Evolutionary conservation across 2,329 filamentous ascomycete species (phyloP), one percentile per base, ranked within the genome.

Genomic region (Meredithiella fracta): DNA sequence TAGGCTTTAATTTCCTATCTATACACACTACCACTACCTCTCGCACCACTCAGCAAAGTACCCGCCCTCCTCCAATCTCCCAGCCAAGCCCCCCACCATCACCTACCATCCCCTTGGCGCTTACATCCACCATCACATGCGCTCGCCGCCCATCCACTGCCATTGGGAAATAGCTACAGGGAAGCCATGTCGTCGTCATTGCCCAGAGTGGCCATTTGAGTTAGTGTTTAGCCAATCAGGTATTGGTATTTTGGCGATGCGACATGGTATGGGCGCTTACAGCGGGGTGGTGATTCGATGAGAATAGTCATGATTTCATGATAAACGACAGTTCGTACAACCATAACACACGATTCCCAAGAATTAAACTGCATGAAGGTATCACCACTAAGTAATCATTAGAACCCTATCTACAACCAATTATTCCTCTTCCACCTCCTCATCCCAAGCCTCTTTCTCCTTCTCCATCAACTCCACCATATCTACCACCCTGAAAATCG

Each of bases 361-460:
- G n/a, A n/a, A n/a, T n/a, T n/a, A n/a, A n/a, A n/a, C n/a, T n/a
- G n/a, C n/a, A n/a, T n/a, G n/a, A n/a, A n/a, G n/a, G n/a, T n/a
- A n/a, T n/a, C n/a, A n/a, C n/a, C n/a, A n/a, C n/a, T n/a, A n/a
- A n/a, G n/a, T 34, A 34, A 5, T 34, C 29, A 34, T 34, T 34
- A 34, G 29, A 34, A 11, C 11, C 11, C 29, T 34, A 5, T 34
- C 29, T 34, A 34, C 11, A 34, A 34, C 5, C 29, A 34, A 34
- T 34, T 34, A 34, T 60, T 69, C 76, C 60, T 82, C 85, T 60
- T 89, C 85, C 59, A 82, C 82, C 62, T 86, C 86, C 62, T 86
- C 85, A 62, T 87, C 86, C 83, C 86, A 91, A 34, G 80, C 78
- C 65, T 92, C 86, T 65, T 84, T 77, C 69, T 94, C 89, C 57